These are phyloP conservation scores for Saccharomycopsis capsularis DNA, from an alignment of 805 yeast genomes.

Conservation along the genomic window DNA sequence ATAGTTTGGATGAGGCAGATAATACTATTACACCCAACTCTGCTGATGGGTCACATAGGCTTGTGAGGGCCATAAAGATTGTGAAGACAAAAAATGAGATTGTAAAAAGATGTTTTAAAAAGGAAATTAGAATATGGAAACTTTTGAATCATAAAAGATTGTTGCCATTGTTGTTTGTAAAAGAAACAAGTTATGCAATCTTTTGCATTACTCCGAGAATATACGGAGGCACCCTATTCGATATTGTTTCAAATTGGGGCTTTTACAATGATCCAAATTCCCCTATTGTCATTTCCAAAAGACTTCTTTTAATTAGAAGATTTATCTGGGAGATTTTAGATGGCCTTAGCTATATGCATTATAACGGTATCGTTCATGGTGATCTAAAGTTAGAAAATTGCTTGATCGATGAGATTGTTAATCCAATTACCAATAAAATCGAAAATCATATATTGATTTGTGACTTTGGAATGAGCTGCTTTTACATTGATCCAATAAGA, in stretches of 20 bases:
- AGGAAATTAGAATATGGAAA: constrained; percentile 75
- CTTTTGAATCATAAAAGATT: constrained; percentile 57
- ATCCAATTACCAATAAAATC: constrained; percentile 26
- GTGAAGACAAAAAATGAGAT: constrained; percentile 46
- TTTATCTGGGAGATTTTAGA: constrained; percentile 48
- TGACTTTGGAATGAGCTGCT: constrained; percentile 80
- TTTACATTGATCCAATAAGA: constrained; percentile 19
- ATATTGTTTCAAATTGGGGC: constrained; percentile 66
- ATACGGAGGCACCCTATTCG: constrained; percentile 76
- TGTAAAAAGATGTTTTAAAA: constrained; percentile 52
- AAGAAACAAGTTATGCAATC: constrained; percentile 52
- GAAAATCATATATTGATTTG: constrained; percentile 51
- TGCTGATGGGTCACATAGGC: constrained; percentile 13
- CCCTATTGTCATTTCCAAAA: constrained; percentile 27
- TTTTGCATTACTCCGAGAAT: constrained; percentile 68
- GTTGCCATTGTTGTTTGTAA: constrained; percentile 53
- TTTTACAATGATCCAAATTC: constrained; percentile 29
- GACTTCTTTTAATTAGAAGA: constrained; percentile 32
- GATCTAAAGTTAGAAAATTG: constrained; percentile 82
- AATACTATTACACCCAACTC: constrained; percentile 24
- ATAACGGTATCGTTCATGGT: constrained; percentile 63
- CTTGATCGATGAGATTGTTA: constrained; percentile 40
- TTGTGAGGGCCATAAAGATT: constrained; percentile 53
- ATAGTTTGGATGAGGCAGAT: constrained; percentile 27
- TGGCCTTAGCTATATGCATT: constrained; percentile 60